Evolutionary conservation across 306 rosid genomes (phyloP), one percentile per base, ranked within the genome.

Genomic region (Herpetospermum pedunculosum): DNA sequence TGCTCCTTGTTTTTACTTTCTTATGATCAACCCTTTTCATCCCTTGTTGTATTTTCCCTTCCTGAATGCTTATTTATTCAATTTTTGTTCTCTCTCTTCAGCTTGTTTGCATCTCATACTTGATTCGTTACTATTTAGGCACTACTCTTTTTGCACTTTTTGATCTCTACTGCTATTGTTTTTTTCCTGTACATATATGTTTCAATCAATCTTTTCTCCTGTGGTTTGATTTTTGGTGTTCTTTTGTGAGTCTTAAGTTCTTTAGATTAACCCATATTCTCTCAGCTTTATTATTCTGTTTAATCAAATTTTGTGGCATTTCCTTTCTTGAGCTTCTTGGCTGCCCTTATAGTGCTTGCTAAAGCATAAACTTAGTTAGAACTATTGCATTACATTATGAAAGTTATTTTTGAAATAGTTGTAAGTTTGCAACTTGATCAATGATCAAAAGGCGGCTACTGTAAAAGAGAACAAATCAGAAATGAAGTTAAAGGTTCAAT

Each of bases 1-100:
- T 52, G 19, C 21, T 16, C 32, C 23, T 53, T 63, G 29, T 50
- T 77, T 57, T 18, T 23, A 19, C 28, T 43, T 43, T 47, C 21
- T 76, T 54, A 75, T 81, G 47, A 14, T 77, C 4, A 65, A 5
- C 65, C 72, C 38, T 62, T 68, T 73, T 25, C 5, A 25, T 64
- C 75, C 16, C 63, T 65, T 62, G 19, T 64, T 69, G 72, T 73
- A 25, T 76, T 75, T 75, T 58, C 32, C 54, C 41, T 60, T 48
- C 57, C 76, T 50, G 26, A 70, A 43, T 44, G 57, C 25, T 70
- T 34, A 4, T 32, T 50, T 46, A 38, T 35, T 50, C 64, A 15
- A 15, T 28, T 62, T 53, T 26, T 6, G 28, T 28, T 67, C 35
- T 26, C 55, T n/a, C 26, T 30, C 46, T 57, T 19, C 69, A 3